Evolutionary conservation across 1,284 basidiomycete genomes (phyloP), one percentile per base, ranked within the genome.

Genomic region (Cutaneotrichosporon cavernicola): DNA sequence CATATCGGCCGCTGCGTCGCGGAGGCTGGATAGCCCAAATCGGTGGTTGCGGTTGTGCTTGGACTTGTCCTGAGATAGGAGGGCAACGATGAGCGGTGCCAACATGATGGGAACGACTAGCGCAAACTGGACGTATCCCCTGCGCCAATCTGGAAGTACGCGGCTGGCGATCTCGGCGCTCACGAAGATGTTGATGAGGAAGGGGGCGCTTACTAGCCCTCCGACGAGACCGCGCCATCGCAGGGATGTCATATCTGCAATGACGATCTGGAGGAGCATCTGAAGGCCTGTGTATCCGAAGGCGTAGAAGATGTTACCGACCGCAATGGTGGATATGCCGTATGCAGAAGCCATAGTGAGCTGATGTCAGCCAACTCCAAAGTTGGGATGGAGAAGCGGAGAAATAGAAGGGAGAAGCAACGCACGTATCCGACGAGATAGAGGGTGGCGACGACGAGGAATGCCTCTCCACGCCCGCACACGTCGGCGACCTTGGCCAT

Each of bases 401-500:
- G 61, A 51, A 11, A 26, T 26, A 26, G 26, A 26, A 26, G 26
- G 26, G 26, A 13, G 21, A 26, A 14, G 49, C 31, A 10, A 85
- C 86, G 82, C 71, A 88, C 87, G 65, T 81, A 80, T 8, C 84
- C 84, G 50, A 81, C 61, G 18, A 80, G 75, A 71, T 85, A 85
- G 52, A 83, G 73, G 30, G 79, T 52, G 6, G 81, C 80, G 58
- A 89, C 86, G 53, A 85, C 73, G 52, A 86, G 78, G 71, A 88
- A 90, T 0, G 89, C 81, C 66, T 83, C 81, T 0, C 80, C 82
- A 53, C 83, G 80, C 1, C 84, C 84, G 13, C 83, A 72, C 65
- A 89, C 85, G 72, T 92, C 90, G 2, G 89, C 86, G 40, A 91
- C 77, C 77, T 91, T 91, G 4, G 90, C 90, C 70, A 90, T 87